A percentile compares a stretch with the other conserved stretches of the same genome.
Conservation (phyloP, 495 filamentous ascomycete genomes). For the Copromyces sp. region DNA sequence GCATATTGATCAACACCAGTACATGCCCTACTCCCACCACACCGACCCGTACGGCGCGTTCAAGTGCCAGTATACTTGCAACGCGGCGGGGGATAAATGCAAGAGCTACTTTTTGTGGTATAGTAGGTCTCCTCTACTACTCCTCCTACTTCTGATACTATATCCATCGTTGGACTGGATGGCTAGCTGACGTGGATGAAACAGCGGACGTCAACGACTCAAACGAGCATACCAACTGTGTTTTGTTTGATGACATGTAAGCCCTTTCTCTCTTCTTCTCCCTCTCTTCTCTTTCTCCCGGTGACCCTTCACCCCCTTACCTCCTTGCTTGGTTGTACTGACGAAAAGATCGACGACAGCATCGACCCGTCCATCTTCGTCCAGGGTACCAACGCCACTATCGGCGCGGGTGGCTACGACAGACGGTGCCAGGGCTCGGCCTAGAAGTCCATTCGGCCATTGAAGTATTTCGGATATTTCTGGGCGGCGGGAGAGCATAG, state of each 20-base stretch:
- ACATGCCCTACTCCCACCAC: slow-evolving; percentile 9
- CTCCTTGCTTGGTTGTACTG: background rate
- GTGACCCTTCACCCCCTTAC: background rate
- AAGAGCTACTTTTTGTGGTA: slow-evolving; percentile 23
- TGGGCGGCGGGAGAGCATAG: background rate
- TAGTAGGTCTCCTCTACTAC: slow-evolving; percentile 11
- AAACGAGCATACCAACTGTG: slow-evolving; percentile 18
- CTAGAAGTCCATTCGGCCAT: background rate
- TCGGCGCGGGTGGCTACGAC: slow-evolving; percentile 19
- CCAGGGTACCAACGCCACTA: slow-evolving; percentile 5
- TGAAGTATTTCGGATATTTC: background rate
- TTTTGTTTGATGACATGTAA: slow-evolving; percentile 27
- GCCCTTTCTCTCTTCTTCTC: background rate
- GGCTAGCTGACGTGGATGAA: background rate
- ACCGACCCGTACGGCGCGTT: slow-evolving; percentile 19
- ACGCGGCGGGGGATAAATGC: slow-evolving; percentile 13
- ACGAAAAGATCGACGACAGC: slow-evolving; percentile 4
- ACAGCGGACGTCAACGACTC: slow-evolving; percentile 8
- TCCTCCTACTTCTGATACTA: background rate
- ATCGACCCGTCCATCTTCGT: slow-evolving; percentile 13
- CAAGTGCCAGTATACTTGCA: slow-evolving; percentile 30
- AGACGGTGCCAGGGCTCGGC: slow-evolving; percentile 7
- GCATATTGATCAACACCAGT: slow-evolving; percentile 1
- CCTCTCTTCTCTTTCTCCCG: background rate
- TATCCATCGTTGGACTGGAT: background rate